These are phyloP conservation scores for Allium cepa DNA, from an alignment of 106 monocot genomes.

Conservation along the genomic window DNA sequence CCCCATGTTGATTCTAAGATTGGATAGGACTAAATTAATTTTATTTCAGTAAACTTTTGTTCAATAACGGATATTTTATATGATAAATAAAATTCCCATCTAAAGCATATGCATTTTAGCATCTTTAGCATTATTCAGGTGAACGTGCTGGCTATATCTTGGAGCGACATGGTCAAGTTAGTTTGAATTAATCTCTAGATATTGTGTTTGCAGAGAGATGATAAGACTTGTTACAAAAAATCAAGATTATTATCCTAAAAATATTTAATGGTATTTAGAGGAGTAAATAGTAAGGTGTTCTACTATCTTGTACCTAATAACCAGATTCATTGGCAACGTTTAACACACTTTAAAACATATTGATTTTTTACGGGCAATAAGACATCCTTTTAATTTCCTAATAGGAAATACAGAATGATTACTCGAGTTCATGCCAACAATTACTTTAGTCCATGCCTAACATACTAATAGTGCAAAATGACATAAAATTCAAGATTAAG, in stretches of 20 bases:
- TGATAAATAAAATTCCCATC: conserved; percentile 48
- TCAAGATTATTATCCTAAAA: conserved; percentile 91
- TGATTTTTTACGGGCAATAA: too few species aligned
- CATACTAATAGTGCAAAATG: too few species aligned
- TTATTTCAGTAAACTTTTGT: too few species aligned
- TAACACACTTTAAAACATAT: too few species aligned
- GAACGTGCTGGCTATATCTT: conserved; percentile 91
- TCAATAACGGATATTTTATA: neutral
- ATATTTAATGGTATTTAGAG: neutral
- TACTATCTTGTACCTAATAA: too few species aligned
- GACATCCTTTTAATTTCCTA: too few species aligned
- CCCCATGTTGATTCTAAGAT: conserved; percentile 90
- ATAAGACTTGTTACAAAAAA: conserved; percentile 85
- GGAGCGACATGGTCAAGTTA: conserved; percentile 83
- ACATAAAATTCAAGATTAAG: too few species aligned
- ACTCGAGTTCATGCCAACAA: too few species aligned
- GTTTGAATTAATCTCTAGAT: conserved; percentile 94
- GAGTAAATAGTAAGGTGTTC: too few species aligned
- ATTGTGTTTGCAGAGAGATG: conserved; percentile 88
- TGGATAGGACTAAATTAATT: neutral
- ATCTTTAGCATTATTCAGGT: conserved; percentile 74
- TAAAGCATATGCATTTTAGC: conserved; percentile 93
- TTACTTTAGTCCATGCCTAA: too few species aligned
- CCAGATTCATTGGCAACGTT: too few species aligned
- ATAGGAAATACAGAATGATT: too few species aligned